Conservation (phyloP, 2,329 filamentous ascomycete genomes). For the Ceratocystis albifundus region DNA sequence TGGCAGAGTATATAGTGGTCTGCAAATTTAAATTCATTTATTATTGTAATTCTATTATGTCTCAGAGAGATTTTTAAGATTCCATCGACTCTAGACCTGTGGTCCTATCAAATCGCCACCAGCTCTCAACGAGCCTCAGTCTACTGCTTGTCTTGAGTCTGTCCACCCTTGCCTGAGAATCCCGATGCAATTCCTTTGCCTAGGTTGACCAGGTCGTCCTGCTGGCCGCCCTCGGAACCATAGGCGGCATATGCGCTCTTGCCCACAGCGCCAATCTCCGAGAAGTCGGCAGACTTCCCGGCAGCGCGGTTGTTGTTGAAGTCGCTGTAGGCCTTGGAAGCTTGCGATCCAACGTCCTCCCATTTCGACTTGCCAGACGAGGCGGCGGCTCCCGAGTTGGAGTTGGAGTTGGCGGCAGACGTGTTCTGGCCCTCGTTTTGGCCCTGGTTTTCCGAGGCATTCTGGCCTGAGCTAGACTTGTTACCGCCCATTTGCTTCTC, state of each 20-base stretch:
- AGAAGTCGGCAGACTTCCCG: constrained; percentile 23
- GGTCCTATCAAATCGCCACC: neutral
- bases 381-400: neutral
- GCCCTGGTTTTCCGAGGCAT: constrained; percentile 8
- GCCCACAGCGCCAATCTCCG: constrained; percentile 23
- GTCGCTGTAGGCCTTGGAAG: constrained; percentile 22
- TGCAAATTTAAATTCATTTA: too few species aligned
- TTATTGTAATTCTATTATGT: too few species aligned
- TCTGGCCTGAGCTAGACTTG: constrained; percentile 9
- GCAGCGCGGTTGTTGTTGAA: constrained; percentile 21
- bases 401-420: neutral
- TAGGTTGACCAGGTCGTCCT: constrained; percentile 23
- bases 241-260: constrained; percentile 29
- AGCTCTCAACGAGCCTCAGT: neutral
- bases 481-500: constrained; percentile 21
- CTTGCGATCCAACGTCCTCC: constrained; percentile 22
- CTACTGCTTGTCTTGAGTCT: constrained; percentile 9
- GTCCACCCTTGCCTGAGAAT: constrained; percentile 13
- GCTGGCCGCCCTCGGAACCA: constrained; percentile 24
- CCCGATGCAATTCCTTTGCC: constrained; percentile 22
- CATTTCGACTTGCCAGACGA: constrained; percentile 14
- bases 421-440: constrained; percentile 1
- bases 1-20: too few species aligned
- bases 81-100: neutral
- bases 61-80: too few species aligned